These are phyloP conservation scores for Rusavskia elegans DNA, from an alignment of 495 filamentous ascomycete genomes.

Conservation along the genomic window DNA sequence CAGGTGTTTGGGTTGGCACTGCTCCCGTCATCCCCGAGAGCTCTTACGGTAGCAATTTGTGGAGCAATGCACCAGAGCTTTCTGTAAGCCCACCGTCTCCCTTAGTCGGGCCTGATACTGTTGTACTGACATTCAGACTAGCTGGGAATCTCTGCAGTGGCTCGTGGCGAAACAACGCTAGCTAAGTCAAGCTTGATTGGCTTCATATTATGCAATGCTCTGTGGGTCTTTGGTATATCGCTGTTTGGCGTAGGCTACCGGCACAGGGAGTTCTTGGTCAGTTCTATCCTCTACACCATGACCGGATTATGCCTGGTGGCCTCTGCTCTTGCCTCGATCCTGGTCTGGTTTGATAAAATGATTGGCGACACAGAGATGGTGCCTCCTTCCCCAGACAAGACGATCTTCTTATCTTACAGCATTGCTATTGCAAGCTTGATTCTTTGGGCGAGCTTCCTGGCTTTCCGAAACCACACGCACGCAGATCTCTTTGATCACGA, in stretches of 20 bases:
- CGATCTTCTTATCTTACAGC: not conserved
- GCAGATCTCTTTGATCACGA: not conserved
- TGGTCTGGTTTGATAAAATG: not conserved
- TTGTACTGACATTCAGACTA: not conserved
- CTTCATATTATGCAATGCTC: not conserved
- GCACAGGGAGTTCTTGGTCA: not conserved
- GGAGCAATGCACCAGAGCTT: not conserved
- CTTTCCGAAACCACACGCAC: not conserved
- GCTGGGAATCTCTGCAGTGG: not conserved
- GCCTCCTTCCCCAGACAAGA: too few relatives aligned
- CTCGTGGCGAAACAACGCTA: not conserved
- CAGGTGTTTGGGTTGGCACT: not conserved
- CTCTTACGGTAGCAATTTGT: not conserved
- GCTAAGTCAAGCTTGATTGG: not conserved
- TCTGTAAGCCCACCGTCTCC: not conserved
- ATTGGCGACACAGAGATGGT: not conserved
- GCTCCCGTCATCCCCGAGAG: not conserved
- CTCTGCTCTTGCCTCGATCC: not conserved
- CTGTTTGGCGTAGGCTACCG: not conserved
- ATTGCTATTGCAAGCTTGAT: not conserved
- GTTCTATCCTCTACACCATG: not conserved
- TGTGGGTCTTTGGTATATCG: not conserved
- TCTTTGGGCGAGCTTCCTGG: not conserved
- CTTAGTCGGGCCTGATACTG: not conserved
- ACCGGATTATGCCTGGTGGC: not conserved